Evolutionary conservation across 805 yeast species (phyloP).

Genomic region (Yarrowia bubula): DNA sequence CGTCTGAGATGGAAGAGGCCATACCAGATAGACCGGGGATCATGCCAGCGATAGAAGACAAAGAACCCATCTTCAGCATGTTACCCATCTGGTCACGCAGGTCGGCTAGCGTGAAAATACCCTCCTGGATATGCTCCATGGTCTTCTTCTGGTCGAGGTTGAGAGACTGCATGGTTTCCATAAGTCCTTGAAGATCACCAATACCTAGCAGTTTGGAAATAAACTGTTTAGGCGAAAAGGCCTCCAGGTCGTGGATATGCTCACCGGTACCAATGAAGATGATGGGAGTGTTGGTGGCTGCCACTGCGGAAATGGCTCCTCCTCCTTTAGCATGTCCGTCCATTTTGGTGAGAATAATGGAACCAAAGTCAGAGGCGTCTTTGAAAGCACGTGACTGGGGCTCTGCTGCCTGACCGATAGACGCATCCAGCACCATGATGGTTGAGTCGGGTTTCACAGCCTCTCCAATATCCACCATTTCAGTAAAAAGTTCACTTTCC

Average conservation of each 20-base stretch:
- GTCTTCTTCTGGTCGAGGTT: slow-evolving; percentile 82
- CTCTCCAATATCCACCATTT: slow-evolving; percentile 89
- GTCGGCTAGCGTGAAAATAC: slow-evolving; percentile 87
- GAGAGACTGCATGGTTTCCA: slow-evolving; percentile 88
- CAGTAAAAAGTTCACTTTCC: slow-evolving; percentile 85
- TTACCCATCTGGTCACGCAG: slow-evolving; percentile 93
- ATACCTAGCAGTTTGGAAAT: slow-evolving; percentile 90
- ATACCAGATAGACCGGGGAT: slow-evolving; percentile 86
- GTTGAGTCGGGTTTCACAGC: slow-evolving; percentile 94
- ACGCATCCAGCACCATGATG: slow-evolving; percentile 94
- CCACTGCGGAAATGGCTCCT: slow-evolving; percentile 98
- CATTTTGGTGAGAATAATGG: slow-evolving; percentile 91
- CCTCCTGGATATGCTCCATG: slow-evolving; percentile 89
- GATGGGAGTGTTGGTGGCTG: slow-evolving; percentile 93
- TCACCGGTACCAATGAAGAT: slow-evolving; percentile 98
- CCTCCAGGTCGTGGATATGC: slow-evolving; percentile 88
- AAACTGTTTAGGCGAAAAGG: slow-evolving; percentile 84
- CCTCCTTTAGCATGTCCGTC: slow-evolving; percentile 99
- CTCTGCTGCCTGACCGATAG: slow-evolving; percentile 98
- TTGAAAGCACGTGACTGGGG: slow-evolving; percentile 91
- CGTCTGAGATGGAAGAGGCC: slow-evolving; percentile 86
- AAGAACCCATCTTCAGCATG: slow-evolving; percentile 94
- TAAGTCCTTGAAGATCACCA: slow-evolving; percentile 89
- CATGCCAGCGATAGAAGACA: slow-evolving; percentile 91
- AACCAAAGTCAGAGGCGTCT: slow-evolving; percentile 89